phyloP scores from a whole-genome alignment of 768 basidiomycete genomes.

The Myochromella boudieri region DNA sequence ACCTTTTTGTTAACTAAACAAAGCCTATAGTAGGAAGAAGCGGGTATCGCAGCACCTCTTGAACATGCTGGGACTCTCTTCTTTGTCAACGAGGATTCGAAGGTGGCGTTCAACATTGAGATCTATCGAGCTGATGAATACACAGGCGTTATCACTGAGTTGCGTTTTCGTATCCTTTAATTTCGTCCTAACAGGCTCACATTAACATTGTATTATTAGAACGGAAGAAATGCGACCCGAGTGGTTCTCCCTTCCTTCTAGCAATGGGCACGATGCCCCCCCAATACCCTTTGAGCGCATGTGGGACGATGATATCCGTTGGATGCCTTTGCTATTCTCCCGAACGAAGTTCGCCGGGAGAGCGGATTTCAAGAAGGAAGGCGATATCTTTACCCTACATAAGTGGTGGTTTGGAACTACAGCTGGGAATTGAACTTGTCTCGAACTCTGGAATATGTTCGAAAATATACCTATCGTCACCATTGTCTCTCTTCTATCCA shows the following conservation, averaged over 20 bases:
- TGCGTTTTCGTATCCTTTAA: constrained; percentile 21
- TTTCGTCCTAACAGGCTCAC: not conserved
- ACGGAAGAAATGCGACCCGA: constrained; percentile 86
- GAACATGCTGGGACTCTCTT: constrained; percentile 62
- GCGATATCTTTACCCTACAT: constrained; percentile 28
- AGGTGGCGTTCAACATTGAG: constrained; percentile 70
- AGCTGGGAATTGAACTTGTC: not conserved
- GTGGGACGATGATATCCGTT: constrained; percentile 64
- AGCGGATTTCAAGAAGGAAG: constrained; percentile 40
- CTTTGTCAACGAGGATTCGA: constrained; percentile 53
- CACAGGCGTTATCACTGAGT: constrained; percentile 67
- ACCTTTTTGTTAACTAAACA: not conserved
- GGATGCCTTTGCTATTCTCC: constrained; percentile 63
- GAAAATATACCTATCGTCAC: no score
- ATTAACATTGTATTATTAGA: constrained; percentile 37
- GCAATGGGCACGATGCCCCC: constrained; percentile 18
- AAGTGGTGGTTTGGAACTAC: constrained; percentile 7
- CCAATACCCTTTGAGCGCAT: constrained; percentile 61
- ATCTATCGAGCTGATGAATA: constrained; percentile 68
- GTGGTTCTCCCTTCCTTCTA: constrained; percentile 59
- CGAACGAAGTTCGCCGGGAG: constrained; percentile 41
- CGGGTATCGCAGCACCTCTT: constrained; percentile 70
- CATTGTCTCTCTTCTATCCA: no score
- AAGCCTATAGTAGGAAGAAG: constrained; percentile 66
- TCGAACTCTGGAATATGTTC: not conserved